Evolutionary conservation across 768 basidiomycete species (phyloP), one percentile per base, ranked within the genome.

Genomic region (Cystobasidium ongulense): DNA sequence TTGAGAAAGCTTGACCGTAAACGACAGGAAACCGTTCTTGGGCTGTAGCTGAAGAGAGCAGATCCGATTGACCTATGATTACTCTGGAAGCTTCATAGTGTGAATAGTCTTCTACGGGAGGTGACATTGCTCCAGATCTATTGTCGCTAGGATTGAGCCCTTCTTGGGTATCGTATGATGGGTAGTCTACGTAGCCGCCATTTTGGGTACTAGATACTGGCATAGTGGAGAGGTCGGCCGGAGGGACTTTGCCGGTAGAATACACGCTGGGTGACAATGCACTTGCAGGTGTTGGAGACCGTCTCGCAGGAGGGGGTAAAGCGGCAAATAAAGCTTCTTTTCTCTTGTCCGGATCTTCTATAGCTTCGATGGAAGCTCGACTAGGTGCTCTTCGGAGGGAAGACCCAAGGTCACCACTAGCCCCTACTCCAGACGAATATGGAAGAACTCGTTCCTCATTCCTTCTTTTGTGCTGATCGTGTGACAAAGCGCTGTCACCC

Each of bases 271-370:
- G 65, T 31, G 65, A 67, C 8, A 27, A 10, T 29, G 27, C 27
- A 23, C 53, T 57, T 8, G 68, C 46, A 3, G 46, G 68, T 10
- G 53, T 71, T 11, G 68, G 68, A 8, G 68, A 71, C 10, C 68
- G 23, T 23, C 68, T n/a, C 15, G 54, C 31, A 2, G 68, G 68
- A 23, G 68, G 68, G 1, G 68, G 68, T n/a, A 71, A 35, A n/a
- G 68, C 54, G 13, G 68, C 68, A 31, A 71, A 71, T 11, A 71
- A 53, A n/a, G 68, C 68, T 71, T 71, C 68, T 36, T 27, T 54
- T 17, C 68, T 10, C 53, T 71, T 36, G 1, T 71, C 36, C 10
- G 54, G 68, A 43, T 71, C 68, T 3, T 57, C 68, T 17, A 71
- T 61, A 29, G 33, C 53, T 3, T 71, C 68, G 21, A 71, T 11